phyloP scores from a whole-genome alignment of 345 rosid genomes.

The Excoecaria cochinchinensis region DNA sequence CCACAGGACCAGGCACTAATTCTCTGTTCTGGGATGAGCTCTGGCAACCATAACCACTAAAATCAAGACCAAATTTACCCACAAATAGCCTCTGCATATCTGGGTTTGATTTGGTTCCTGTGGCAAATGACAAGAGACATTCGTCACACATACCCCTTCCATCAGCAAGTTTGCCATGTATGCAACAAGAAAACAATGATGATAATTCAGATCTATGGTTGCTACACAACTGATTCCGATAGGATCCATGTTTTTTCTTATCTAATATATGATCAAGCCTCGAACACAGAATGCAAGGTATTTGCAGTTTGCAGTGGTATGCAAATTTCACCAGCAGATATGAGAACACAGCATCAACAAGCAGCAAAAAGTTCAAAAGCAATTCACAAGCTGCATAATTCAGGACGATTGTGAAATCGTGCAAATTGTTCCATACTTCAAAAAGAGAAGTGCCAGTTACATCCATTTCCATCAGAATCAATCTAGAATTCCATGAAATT shows the following conservation, averaged over 20 bases:
- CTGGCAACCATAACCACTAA: conserved; percentile 21
- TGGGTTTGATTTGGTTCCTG: conserved; percentile 2
- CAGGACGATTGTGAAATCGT: conserved; percentile 4
- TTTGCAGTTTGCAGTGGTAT: conserved; percentile 15
- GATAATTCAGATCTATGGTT: conserved; percentile 29
- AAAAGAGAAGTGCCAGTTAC: conserved; percentile 9
- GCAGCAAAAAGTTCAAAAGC: conserved; percentile 24
- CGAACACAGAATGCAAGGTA: conserved; percentile 33
- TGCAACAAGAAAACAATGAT: conserved; percentile 22
- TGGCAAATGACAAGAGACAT: conserved; percentile 22
- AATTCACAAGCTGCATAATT: conserved; percentile 30
- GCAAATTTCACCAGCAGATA: conserved; percentile 26
- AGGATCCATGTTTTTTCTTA: conserved; percentile 19
- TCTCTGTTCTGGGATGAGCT: conserved; percentile 10
- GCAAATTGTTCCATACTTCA: neutral
- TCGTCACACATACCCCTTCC: conserved; percentile 29
- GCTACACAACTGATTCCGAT: conserved; percentile 17
- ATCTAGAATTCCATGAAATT: conserved; percentile 24
- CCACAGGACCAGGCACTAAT: conserved; percentile 15
- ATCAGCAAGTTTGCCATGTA: conserved; percentile 28
- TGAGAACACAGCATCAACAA: conserved; percentile 23
- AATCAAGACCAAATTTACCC: conserved; percentile 47
- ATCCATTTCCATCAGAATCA: conserved; percentile 21
- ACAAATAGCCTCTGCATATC: conserved; percentile 17
- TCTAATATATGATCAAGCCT: conserved; percentile 28